Evolutionary conservation across 805 yeast species (phyloP).

Genomic region (Wickerhamiella allomyrinae): DNA sequence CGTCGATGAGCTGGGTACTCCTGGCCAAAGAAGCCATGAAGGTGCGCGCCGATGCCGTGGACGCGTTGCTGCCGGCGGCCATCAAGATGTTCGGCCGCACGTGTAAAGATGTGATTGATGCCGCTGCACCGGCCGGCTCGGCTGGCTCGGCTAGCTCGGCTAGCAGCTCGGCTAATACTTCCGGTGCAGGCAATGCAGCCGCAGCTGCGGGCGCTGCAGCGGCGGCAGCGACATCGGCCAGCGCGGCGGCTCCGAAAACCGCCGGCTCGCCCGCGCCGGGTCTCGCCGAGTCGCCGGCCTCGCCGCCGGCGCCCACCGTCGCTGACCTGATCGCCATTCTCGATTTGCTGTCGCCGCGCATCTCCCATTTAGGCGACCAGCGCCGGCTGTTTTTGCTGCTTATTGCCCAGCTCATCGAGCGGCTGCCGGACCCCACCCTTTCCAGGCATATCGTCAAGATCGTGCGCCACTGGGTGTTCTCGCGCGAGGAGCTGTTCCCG

Average conservation of each 20-base stretch:
- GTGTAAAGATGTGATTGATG: conserved; percentile 14
- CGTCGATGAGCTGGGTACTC: conserved; percentile 68
- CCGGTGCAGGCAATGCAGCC: conserved; percentile 13
- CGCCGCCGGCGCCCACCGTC: background rate
- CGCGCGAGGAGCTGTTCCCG: conserved; percentile 72
- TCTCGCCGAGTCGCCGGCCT: background rate
- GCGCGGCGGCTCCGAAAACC: conserved; percentile 23
- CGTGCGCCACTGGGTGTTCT: conserved; percentile 82
- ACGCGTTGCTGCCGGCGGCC: conserved; percentile 56
- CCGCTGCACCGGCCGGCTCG: background rate
- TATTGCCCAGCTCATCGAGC: conserved; percentile 78
- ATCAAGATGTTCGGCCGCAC: conserved; percentile 57
- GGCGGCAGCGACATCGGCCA: conserved; percentile 5
- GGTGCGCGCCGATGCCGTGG: conserved; percentile 58
- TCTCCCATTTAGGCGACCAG: conserved; percentile 82
- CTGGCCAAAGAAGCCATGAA: conserved; percentile 58
- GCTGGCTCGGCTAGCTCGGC: conserved; percentile 5
- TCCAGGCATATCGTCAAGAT: conserved; percentile 60
- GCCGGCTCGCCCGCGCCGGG: background rate
- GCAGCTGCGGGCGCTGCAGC: conserved; percentile 14
- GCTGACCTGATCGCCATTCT: conserved; percentile 55
- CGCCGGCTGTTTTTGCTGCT: conserved; percentile 75
- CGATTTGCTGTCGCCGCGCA: conserved; percentile 64
- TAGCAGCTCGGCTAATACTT: conserved; percentile 11
- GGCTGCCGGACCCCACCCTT: conserved; percentile 66